A percentile compares a stretch with the other conserved stretches of the same genome.
Conservation (phyloP, 1,284 basidiomycete species). For the Thelephora terrestris region DNA sequence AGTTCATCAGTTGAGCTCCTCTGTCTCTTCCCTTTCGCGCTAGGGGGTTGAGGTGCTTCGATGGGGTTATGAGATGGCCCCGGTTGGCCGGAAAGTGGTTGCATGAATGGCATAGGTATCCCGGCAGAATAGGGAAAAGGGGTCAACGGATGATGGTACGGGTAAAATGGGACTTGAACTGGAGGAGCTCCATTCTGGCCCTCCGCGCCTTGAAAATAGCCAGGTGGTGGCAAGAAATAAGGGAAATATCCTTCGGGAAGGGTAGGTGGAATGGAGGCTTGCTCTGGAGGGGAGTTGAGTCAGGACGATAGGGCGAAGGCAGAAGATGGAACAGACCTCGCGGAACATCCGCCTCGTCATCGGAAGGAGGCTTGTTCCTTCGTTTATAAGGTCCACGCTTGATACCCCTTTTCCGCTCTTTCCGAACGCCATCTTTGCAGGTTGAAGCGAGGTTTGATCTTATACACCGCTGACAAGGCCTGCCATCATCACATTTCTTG, state of each 20-base stretch:
- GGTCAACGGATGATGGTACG: neutral
- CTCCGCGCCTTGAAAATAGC: neutral
- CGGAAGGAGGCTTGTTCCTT: slow-evolving; percentile 40
- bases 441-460: slow-evolving; percentile 68
- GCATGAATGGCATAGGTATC: neutral
- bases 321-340: neutral
- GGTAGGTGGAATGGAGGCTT: neutral
- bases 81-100: too few relatives aligned
- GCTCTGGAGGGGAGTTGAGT: neutral
- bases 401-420: slow-evolving; percentile 78
- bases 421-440: slow-evolving; percentile 68
- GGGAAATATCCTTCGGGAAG: neutral
- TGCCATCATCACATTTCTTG: slow-evolving; percentile 74
- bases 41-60: too few relatives aligned
- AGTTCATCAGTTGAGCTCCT: too few relatives aligned
- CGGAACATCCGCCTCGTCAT: slow-evolving; percentile 6
- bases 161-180: neutral
- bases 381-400: slow-evolving; percentile 83
- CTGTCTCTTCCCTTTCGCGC: too few relatives aligned
- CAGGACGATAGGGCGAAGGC: neutral
- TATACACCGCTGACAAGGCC: slow-evolving; percentile 72
- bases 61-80: too few relatives aligned
- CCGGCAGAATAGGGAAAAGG: neutral
- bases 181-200: neutral
- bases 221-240: neutral